Evolutionary conservation across 2,329 filamentous ascomycete species (phyloP).

Genomic region (Epichloe sp.): DNA sequence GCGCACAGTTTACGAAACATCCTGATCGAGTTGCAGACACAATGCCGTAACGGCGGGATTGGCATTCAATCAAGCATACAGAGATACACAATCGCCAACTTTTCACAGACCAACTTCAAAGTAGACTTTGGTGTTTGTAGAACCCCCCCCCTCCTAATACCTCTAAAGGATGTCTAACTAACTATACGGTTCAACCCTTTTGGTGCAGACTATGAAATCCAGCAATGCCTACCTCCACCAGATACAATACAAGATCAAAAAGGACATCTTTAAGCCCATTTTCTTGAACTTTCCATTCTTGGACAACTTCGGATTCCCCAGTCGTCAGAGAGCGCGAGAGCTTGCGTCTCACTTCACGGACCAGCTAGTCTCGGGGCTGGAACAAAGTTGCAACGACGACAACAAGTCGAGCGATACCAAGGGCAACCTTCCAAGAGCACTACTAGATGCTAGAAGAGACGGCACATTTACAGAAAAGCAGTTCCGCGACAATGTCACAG

Average conservation of each 20-base stretch:
- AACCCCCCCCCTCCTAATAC: background rate
- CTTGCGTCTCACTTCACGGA: conserved; percentile 14
- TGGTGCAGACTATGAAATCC: conserved; percentile 12
- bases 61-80: conserved; percentile 21
- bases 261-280: conserved; percentile 21
- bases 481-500: conserved; percentile 26
- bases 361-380: conserved; percentile 10
- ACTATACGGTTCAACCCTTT: background rate
- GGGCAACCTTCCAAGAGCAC: conserved; percentile 8
- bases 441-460: conserved; percentile 11
- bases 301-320: conserved; percentile 15
- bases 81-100: conserved; percentile 23
- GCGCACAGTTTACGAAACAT: conserved; percentile 13
- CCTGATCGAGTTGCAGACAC: conserved; percentile 16
- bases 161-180: background rate
- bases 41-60: conserved; percentile 10
- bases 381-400: conserved; percentile 6
- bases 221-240: conserved; percentile 10
- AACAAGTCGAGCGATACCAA: background rate
- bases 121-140: conserved; percentile 12
- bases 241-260: conserved; percentile 16
- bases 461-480: conserved; percentile 21
- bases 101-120: conserved; percentile 18
- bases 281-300: conserved; percentile 22
- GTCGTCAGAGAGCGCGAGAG: conserved; percentile 13